Base-by-base conservation (phyloP, 2,329 filamentous ascomycete species). In the Neocucurbitaria cava region DNA sequence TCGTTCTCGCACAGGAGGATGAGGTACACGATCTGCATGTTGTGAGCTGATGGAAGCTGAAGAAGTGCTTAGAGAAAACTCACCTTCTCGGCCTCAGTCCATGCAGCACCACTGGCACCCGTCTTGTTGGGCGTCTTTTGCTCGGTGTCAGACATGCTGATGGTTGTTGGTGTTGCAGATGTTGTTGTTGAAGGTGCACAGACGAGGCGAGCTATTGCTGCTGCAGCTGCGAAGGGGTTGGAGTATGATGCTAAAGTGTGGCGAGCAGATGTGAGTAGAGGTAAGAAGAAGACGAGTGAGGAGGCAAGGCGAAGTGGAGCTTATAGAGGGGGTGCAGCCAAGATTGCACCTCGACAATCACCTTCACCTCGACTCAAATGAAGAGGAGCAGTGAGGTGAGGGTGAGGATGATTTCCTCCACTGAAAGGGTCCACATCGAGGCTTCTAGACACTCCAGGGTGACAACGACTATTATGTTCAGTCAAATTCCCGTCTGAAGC, bases 51-150 rank as follows among this genome's bases (percentile, higher is more conserved):
- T 7, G 3, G 1, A 39, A n/a, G 5, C 17, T n/a, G n/a, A n/a
- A 35, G 9, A 21, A 11, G 46, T 23, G 8, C 21, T 13, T 5
- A 3, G 11, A 17, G 18, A 11, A 17, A 21, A 52, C 51, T 13
- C 30, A 59, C 66, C 20, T 62, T 64, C 46, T 70, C 63, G 9
- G 42, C 55, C n/a, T 69, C 66, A 15, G 63, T 56, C 62, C 66
- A 69, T 13, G 51, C 53, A 31, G 54, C 52, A 49, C 58, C 55
- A 23, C 54, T 62, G 18, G 60, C 53, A 35, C 49, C 52, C 3
- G 50, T 54, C 45, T 59, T 56, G 35, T 39, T 49, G 5, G 51
- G 49, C 2, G 47, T 47, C 31, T 58, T 59, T 20, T 49, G 36
- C n/a, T 56, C 48, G 21, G 15, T 11, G 21, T 49, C 52, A 3